phyloP scores from a whole-genome alignment of 768 basidiomycete species.

The Lactifluus subvellereus region DNA sequence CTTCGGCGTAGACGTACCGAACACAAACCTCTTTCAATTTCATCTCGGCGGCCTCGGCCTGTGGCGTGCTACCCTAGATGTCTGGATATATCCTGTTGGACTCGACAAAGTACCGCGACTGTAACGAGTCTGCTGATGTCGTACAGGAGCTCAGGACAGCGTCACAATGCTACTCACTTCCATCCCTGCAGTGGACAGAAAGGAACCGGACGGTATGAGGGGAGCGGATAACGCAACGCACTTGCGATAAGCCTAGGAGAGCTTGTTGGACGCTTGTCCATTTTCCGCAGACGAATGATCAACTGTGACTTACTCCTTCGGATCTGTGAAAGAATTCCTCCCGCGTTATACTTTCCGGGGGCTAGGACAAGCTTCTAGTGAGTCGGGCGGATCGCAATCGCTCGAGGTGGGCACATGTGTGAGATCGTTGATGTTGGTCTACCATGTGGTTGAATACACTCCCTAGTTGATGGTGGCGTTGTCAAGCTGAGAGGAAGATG shows the following conservation, averaged over 20 bases:
- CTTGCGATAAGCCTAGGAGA: background rate
- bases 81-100: background rate
- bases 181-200: too few relatives aligned
- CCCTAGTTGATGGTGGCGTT: conserved; percentile 15
- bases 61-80: background rate
- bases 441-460: background rate
- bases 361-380: background rate
- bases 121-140: background rate
- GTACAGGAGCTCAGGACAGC: background rate
- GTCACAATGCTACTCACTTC: background rate
- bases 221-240: background rate
- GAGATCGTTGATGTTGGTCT: background rate
- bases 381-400: background rate
- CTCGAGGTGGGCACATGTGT: background rate
- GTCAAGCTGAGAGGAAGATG: background rate
- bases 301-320: background rate
- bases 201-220: too few relatives aligned
- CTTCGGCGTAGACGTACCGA: background rate
- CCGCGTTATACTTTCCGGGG: background rate
- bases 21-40: background rate
- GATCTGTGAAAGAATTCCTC: background rate
- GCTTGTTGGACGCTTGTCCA: background rate
- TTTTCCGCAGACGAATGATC: background rate
- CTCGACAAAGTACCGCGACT: background rate
- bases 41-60: background rate